Evolutionary conservation across 1,139 yeast species (phyloP).

Genomic region (Taiozyma onychis): DNA sequence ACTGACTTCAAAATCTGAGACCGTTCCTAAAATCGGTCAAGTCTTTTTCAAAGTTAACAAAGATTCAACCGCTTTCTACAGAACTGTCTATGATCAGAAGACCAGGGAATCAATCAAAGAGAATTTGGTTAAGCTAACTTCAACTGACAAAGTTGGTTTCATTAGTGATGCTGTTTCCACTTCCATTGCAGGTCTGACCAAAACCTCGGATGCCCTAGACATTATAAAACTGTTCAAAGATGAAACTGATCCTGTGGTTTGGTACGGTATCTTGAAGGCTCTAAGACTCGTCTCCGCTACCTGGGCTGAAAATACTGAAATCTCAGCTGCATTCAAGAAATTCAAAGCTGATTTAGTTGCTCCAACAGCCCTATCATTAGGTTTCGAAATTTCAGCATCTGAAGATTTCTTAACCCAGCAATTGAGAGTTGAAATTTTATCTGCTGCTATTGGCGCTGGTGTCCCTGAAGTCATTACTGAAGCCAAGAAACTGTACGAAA

Average conservation of each 20-base stretch:
- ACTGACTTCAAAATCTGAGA: slow-evolving; percentile 38
- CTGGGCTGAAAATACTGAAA: slow-evolving; percentile 41
- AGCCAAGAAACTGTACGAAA: slow-evolving; percentile 39
- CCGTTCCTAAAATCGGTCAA: slow-evolving; percentile 25
- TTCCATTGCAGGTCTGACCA: slow-evolving; percentile 53
- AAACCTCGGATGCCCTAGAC: slow-evolving; percentile 45
- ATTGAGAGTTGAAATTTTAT: slow-evolving; percentile 46
- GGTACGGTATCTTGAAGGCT: slow-evolving; percentile 53
- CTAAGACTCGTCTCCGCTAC: slow-evolving; percentile 38
- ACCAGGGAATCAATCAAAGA: slow-evolving; percentile 40
- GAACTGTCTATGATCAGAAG: slow-evolving; percentile 55
- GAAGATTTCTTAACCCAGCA: slow-evolving; percentile 43
- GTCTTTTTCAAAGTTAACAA: slow-evolving; percentile 56
- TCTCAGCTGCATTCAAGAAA: slow-evolving; percentile 33
- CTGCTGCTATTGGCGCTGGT: slow-evolving; percentile 45
- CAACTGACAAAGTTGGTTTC: slow-evolving; percentile 61
- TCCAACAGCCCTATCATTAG: slow-evolving; percentile 37
- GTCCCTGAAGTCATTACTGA: slow-evolving; percentile 42
- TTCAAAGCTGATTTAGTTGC: slow-evolving; percentile 40
- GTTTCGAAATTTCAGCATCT: slow-evolving; percentile 29
- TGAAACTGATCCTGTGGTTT: slow-evolving; percentile 55
- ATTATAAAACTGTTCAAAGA: slow-evolving; percentile 38
- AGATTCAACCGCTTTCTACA: slow-evolving; percentile 57
- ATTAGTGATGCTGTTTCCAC: slow-evolving; percentile 59
- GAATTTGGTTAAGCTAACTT: slow-evolving; percentile 38